Evolutionary conservation across 495 filamentous ascomycete species (phyloP).

Genomic region (Tuber magnatum): DNA sequence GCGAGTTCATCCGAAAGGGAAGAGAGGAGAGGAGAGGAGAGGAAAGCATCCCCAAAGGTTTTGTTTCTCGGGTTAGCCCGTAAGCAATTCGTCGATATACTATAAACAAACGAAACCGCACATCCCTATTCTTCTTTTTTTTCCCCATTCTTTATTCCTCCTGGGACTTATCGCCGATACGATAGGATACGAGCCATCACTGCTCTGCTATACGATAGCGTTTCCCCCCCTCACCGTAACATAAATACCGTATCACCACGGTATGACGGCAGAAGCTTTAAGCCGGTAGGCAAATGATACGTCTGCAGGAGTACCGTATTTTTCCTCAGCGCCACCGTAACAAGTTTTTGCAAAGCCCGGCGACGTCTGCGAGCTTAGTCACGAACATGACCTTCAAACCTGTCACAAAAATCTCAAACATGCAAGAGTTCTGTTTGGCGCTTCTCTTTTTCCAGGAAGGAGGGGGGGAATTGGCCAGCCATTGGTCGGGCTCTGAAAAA

Average conservation of each 20-base stretch:
- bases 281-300: not conserved
- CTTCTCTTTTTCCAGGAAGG: not conserved
- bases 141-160: not conserved
- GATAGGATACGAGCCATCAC: not conserved
- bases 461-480: not conserved
- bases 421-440: constrained; percentile 1
- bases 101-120: not conserved
- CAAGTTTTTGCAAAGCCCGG: not conserved
- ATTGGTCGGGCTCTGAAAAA: not conserved
- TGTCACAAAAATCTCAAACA: constrained; percentile 6
- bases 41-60: not conserved
- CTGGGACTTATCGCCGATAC: not conserved
- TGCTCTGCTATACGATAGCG: not conserved
- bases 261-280: not conserved
- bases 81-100: not conserved
- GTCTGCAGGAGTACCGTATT: not conserved
- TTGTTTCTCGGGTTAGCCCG: not conserved
- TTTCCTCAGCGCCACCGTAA: not conserved
- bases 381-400: not conserved
- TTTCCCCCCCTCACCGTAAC: not conserved
- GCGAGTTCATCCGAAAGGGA: constrained; percentile 3
- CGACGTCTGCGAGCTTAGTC: constrained; percentile 1
- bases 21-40: not conserved
- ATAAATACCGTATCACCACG: not conserved
- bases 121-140: not conserved